These are phyloP conservation scores for Clarireedia hainanense DNA, from an alignment of 2,329 filamentous ascomycete species.

Conservation along the genomic window DNA sequence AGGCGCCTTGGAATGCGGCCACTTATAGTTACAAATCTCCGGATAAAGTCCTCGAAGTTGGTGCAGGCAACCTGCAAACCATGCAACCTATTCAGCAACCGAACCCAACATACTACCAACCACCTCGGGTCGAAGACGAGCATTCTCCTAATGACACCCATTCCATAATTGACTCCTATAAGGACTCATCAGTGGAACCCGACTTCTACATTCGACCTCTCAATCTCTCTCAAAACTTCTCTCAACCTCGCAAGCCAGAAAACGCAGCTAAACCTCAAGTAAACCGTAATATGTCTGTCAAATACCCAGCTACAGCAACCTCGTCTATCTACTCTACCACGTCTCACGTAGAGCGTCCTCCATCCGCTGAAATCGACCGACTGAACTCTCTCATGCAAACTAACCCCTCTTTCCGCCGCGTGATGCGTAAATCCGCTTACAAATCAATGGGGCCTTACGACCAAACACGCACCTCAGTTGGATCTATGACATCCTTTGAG, in stretches of 20 bases:
- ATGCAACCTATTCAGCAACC: background rate
- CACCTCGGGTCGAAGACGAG: background rate
- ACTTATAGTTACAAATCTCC: background rate
- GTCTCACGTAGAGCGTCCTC: background rate
- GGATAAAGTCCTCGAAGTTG: background rate
- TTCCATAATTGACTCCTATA: constrained; percentile 2
- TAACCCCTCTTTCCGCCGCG: constrained; percentile 6
- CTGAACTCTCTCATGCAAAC: constrained; percentile 7
- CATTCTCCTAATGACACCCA: constrained; percentile 6
- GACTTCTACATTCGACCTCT: constrained; percentile 7
- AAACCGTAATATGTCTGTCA: background rate
- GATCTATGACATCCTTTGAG: constrained; percentile 17
- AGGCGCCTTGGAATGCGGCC: constrained; percentile 7
- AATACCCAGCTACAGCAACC: background rate
- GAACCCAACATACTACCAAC: background rate
- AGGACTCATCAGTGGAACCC: background rate
- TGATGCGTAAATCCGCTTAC: constrained; percentile 9
- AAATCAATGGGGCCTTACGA: constrained; percentile 22
- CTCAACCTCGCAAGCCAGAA: constrained; percentile 6
- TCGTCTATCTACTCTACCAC: constrained; percentile 1
- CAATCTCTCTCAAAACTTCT: constrained; percentile 7
- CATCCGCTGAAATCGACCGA: constrained; percentile 1
- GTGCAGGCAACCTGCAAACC: background rate
- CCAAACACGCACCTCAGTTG: constrained; percentile 8
- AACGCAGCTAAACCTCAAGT: background rate